These are phyloP conservation scores for Sphagnum contortum DNA, from an alignment of 225 moss, liverwort and hornwort species.

Conservation along the genomic window DNA sequence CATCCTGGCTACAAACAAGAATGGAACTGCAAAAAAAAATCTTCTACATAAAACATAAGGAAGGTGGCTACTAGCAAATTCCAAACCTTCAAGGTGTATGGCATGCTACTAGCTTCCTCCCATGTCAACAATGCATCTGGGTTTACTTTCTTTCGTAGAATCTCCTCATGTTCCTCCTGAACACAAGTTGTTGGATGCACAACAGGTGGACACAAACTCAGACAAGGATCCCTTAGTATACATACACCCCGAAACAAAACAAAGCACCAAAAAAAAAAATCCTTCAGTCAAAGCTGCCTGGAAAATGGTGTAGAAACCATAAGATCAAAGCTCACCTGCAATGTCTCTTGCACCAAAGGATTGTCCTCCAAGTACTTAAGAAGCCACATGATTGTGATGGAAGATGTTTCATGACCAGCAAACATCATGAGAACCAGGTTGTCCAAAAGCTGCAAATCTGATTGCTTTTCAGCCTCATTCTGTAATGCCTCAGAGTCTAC, in stretches of 20 bases:
- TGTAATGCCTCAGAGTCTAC: neutral
- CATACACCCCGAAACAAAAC: no score
- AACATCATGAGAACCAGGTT: constrained; percentile 2
- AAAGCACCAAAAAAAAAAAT: no score
- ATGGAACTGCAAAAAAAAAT: no score
- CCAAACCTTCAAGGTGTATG: constrained; percentile 8
- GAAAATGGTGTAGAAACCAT: no score
- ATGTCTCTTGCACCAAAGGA: neutral
- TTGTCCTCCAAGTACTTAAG: constrained; percentile 2
- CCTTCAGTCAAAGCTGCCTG: no score
- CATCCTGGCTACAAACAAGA: no score
- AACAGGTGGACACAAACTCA: neutral
- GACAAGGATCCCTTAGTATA: neutral
- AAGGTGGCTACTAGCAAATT: neutral
- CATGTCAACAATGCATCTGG: constrained; percentile 12
- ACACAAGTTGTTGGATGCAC: neutral
- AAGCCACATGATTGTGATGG: constrained; percentile 1
- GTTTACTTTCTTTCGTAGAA: constrained; percentile 2
- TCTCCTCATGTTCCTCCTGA: constrained; percentile 8
- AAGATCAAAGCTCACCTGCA: neutral
- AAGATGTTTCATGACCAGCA: constrained; percentile 1
- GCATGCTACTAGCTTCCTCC: constrained; percentile 16
- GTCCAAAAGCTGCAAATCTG: neutral
- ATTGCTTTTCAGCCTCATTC: neutral
- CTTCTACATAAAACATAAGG: no score